Evolutionary conservation across 73 alveolate species (phyloP), one percentile per base, ranked within the genome.

Genomic region (Paramecium caudatum): DNA sequence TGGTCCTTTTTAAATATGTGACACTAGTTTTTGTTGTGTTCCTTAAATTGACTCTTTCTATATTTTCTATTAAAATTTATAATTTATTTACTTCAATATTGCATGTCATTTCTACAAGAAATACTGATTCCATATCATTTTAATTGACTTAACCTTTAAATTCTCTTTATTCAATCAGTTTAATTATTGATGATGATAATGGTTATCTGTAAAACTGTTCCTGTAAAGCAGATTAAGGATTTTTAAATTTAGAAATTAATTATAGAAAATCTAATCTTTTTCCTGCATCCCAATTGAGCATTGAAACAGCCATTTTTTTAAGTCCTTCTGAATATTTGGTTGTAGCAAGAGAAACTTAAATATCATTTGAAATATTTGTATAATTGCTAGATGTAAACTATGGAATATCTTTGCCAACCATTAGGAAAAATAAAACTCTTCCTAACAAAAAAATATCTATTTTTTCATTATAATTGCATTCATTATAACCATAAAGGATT

Each of bases 381-480:
- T 27, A 55, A 23, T 55, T 55, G 0, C 16, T 55, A 17, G 30
- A 12, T 27, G 9, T 23, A 15, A 23, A 55, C 30, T 55, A 3
- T 23, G 80, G 80, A 7, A 55, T 27, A 6, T 55, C 80, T 0
- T 55, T 55, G 0, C 80, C 80, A 0, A 55, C 80, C 80, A 55
- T 55, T 43, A 55, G 30, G 7, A 27, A 55, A 55, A 55, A 55
- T 23, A 55, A 3, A 1, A 55, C 80, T 55, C 80, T 55, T 55
- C 80, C 80, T 55, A 55, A 55, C 45, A 55, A 23, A 55, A 55
- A 55, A 5, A 55, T 55, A 55, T 55, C 80, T 55, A 55, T 5
- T 23, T 55, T 55, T 3, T 55, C 80, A 55, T 16, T 55, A 15
- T 55, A 55, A 0, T 1, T n/a, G n/a, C n/a, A n/a, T n/a, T n/a